These are phyloP conservation scores for Linnemannia hyalina DNA, from an alignment of 192 early-diverging fungal species.

Conservation along the genomic window DNA sequence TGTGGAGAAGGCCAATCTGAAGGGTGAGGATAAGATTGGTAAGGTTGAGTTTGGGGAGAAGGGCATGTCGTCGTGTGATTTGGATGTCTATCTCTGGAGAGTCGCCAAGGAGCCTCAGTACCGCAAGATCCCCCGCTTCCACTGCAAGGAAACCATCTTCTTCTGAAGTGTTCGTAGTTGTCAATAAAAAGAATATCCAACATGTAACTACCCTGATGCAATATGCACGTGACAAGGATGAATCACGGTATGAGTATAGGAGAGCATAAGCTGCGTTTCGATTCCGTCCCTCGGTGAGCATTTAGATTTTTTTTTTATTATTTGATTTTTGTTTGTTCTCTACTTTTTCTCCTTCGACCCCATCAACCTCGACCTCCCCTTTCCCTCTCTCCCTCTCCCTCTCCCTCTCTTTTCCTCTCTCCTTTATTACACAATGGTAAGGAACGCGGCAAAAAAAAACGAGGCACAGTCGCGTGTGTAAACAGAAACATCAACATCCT, in stretches of 20 bases:
- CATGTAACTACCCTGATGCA: too few relatives aligned
- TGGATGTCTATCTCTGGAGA: constrained; percentile 82
- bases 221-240: neutral
- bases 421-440: constrained; percentile 39
- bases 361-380: neutral
- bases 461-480: constrained; percentile 10
- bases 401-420: neutral
- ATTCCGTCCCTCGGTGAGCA: constrained; percentile 4
- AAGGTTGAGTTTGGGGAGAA: constrained; percentile 31
- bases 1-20: constrained; percentile 54
- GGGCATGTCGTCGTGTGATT: constrained; percentile 59
- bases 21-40: constrained; percentile 39
- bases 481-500: neutral
- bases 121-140: constrained; percentile 66
- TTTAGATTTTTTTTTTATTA: constrained; percentile 14
- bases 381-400: neutral
- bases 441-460: constrained; percentile 12
- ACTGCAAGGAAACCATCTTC: constrained; percentile 75
- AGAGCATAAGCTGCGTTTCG: constrained; percentile 34
- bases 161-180: constrained; percentile 59
- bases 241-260: neutral
- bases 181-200: neutral
- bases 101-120: constrained; percentile 78
- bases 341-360: neutral
- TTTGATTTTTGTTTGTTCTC: constrained; percentile 10